Percentiles rank a stretch among this genome's conserved stretches.
Evolutionary conservation across 306 rosid species (phyloP).

Genomic region (Mimosa bimucronata): DNA sequence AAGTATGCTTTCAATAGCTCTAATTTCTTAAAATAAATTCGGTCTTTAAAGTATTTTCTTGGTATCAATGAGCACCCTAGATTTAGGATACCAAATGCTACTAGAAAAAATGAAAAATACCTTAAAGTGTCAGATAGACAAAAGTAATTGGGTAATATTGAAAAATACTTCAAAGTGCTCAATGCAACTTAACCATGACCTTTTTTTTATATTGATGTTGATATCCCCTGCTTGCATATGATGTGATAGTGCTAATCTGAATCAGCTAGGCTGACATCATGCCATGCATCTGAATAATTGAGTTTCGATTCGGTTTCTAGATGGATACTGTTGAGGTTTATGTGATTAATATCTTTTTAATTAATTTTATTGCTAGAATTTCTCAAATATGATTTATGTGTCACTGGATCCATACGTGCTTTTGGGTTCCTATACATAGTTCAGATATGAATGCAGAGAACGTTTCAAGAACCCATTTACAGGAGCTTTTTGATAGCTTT

Average conservation of each 20-base stretch:
- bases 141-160: no score
- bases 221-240: neutral
- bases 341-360: neutral
- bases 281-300: neutral
- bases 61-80: no score
- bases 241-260: no score
- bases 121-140: no score
- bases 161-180: no score
- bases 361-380: constrained; percentile 9
- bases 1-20: no score
- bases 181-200: no score
- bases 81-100: no score
- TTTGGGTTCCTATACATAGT: constrained; percentile 54
- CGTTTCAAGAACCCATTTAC: constrained; percentile 75
- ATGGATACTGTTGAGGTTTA: neutral
- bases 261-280: neutral
- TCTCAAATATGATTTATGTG: constrained; percentile 16
- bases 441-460: constrained; percentile 61
- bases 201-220: neutral
- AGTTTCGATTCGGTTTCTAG: neutral
- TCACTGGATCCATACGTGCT: neutral
- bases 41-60: no score
- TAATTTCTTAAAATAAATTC: no score
- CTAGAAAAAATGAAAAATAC: no score
- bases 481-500: constrained; percentile 85